Conservation (phyloP, 345 rosid genomes). For the Bruguiera parviflora region DNA sequence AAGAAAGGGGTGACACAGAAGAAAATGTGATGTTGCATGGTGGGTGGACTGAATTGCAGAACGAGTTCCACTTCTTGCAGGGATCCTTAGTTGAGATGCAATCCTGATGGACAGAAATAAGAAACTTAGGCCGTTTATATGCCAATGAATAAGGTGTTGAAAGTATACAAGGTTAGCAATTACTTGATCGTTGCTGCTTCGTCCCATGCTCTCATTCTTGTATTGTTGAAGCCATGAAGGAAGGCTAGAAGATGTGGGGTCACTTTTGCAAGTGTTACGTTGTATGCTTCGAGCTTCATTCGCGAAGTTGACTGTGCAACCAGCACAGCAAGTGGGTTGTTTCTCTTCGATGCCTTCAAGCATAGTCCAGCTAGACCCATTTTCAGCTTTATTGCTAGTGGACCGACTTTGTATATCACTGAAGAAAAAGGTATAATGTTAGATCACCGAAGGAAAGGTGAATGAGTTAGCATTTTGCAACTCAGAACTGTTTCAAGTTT, state of each 20-base stretch:
- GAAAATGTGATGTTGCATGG: conserved; percentile 45
- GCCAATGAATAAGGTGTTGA: not conserved
- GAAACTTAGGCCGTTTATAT: not conserved
- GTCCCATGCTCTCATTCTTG: conserved; percentile 32
- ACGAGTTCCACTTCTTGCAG: conserved; percentile 56
- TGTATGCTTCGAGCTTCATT: conserved; percentile 23
- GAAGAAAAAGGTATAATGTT: conserved; percentile 3
- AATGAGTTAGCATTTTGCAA: not conserved
- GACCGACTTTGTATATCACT: conserved; percentile 41
- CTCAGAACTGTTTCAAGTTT: not conserved
- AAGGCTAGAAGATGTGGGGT: conserved; percentile 26
- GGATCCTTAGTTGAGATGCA: conserved; percentile 45
- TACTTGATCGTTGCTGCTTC: conserved; percentile 38
- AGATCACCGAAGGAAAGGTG: not conserved
- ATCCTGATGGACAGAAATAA: conserved; percentile 36
- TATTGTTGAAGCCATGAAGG: conserved; percentile 33
- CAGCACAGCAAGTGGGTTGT: conserved; percentile 37
- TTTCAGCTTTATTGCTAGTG: conserved; percentile 41
- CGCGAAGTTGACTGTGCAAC: conserved; percentile 21
- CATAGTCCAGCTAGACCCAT: conserved; percentile 34
- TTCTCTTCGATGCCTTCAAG: conserved; percentile 36
- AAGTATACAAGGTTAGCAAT: not conserved
- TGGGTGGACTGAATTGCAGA: conserved; percentile 53
- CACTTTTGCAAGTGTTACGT: conserved; percentile 30
- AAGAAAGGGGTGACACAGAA: conserved; percentile 57